Evolutionary conservation across 2,329 filamentous ascomycete species (phyloP).

Genomic region (Bipolaris gigantea): DNA sequence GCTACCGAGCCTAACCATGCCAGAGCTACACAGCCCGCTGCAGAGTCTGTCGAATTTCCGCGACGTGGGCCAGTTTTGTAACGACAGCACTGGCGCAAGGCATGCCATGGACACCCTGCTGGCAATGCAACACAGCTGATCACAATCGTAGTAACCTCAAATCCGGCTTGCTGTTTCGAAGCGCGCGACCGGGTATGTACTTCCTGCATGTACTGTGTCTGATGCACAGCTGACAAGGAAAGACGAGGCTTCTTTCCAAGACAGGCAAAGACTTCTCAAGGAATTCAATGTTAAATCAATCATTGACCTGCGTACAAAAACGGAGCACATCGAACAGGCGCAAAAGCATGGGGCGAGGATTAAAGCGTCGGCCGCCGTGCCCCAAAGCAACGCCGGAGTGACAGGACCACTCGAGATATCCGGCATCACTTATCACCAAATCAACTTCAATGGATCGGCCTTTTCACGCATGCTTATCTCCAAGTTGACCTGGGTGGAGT

Average conservation of each 20-base stretch:
- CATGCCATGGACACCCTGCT: conserved; percentile 3
- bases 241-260: conserved; percentile 71
- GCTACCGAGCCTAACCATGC: conserved; percentile 4
- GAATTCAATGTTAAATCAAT: conserved; percentile 69
- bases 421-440: conserved; percentile 64
- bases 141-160: conserved; percentile 24
- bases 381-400: conserved; percentile 54
- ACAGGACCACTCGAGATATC: conserved; percentile 64
- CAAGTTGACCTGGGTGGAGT: conserved; percentile 68
- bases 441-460: conserved; percentile 72
- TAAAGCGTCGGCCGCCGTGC: conserved; percentile 48
- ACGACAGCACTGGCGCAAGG: conserved; percentile 24
- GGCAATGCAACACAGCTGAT: conserved; percentile 3
- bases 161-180: conserved; percentile 37
- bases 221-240: conserved; percentile 11
- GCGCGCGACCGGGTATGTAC: conserved; percentile 41
- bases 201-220: neutral
- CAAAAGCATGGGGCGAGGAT: conserved; percentile 60
- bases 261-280: conserved; percentile 62
- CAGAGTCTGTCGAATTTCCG: conserved; percentile 43
- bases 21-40: conserved; percentile 22
- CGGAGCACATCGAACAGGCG: conserved; percentile 71
- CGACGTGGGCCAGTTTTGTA: conserved; percentile 41
- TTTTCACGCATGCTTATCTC: conserved; percentile 71
- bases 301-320: conserved; percentile 77